These are phyloP conservation scores for Podila epicladia DNA, from an alignment of 192 early-diverging fungal genomes.

Conservation along the genomic window DNA sequence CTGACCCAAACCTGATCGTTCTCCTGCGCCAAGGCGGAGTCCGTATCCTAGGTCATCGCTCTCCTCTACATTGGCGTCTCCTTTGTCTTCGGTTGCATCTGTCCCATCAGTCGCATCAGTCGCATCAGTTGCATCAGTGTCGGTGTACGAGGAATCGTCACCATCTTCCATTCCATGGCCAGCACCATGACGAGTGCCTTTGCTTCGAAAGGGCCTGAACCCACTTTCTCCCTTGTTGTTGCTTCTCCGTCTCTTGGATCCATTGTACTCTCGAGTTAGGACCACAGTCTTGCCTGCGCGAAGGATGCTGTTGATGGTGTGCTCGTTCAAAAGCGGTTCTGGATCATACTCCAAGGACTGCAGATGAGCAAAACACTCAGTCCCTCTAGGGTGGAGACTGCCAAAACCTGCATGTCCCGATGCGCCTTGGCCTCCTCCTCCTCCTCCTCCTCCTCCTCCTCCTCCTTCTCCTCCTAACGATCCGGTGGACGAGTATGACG, in stretches of 20 bases:
- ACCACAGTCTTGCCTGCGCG: conserved; percentile 56
- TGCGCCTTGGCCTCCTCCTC: not conserved
- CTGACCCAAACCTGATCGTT: conserved; percentile 15
- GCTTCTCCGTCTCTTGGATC: conserved; percentile 10
- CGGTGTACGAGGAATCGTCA: conserved; percentile 26
- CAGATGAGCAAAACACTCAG: conserved; percentile 59
- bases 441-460: no score
- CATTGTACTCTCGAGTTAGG: conserved; percentile 59
- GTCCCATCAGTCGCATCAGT: conserved; percentile 9
- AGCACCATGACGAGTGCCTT: conserved; percentile 4
- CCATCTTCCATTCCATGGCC: conserved; percentile 17
- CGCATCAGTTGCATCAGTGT: conserved; percentile 17
- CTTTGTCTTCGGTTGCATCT: no score
- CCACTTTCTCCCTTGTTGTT: conserved; percentile 9
- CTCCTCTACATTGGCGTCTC: conserved; percentile 5
- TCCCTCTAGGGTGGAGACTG: conserved; percentile 21
- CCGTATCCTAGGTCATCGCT: not conserved
- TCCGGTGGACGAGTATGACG: conserved; percentile 26
- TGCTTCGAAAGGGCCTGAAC: no score
- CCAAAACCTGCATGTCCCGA: conserved; percentile 9
- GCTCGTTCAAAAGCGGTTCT: conserved; percentile 57
- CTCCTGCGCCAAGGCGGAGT: not conserved
- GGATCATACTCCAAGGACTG: conserved; percentile 60
- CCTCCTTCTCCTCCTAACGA: not conserved
- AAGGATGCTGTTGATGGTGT: conserved; percentile 55